Base-by-base conservation (phyloP, 2,329 filamentous ascomycete genomes). In the Aspergillus fischeri region DNA sequence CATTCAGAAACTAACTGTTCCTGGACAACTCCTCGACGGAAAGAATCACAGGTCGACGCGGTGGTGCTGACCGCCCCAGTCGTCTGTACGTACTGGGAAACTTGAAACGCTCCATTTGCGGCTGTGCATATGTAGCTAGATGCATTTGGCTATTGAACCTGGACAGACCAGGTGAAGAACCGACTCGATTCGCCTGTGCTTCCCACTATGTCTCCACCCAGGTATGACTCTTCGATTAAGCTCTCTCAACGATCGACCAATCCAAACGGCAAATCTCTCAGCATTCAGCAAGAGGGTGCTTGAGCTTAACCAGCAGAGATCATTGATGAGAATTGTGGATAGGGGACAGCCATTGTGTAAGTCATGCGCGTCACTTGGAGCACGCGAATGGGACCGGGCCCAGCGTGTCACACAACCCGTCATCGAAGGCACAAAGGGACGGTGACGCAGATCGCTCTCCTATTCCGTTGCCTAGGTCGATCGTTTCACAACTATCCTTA, bases 71-170 rank as follows among this genome's bases (percentile, higher is more conserved):
- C 53, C 29, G 41, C 42, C 29, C 42, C 49, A 35, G 28, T 24
- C 32, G 21, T 20, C 25, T 47, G 27, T 24, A 17, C 38, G 27
- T 24, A 10, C 38, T 32, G 47, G 25, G 29, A 20, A 32, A 52
- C 10, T 28, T 45, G 49, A 56, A 52, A 55, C 38, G 32, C 20
- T 29, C 20, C 35, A 20, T 42, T 24, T 54, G 59, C 54, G 51
- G 54, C 42, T 51, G 41, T 54, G 57, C 57, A 52, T 52, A 56
- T 44, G 29, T 57, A 55, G 35, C 51, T 57, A 53, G 29, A 35
- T 50, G 20, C 32, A 32, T 50, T 58, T 21, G 51, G 53, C 27
- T 25, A 52, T 41, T n/a, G 35, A 32, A 28, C 10, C 21, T 47
- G n/a, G 11, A 14, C 10, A 47, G 24, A 7, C 20, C 11, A 25